These are phyloP conservation scores for Mycena metata DNA, from an alignment of 768 basidiomycete genomes.

Conservation along the genomic window DNA sequence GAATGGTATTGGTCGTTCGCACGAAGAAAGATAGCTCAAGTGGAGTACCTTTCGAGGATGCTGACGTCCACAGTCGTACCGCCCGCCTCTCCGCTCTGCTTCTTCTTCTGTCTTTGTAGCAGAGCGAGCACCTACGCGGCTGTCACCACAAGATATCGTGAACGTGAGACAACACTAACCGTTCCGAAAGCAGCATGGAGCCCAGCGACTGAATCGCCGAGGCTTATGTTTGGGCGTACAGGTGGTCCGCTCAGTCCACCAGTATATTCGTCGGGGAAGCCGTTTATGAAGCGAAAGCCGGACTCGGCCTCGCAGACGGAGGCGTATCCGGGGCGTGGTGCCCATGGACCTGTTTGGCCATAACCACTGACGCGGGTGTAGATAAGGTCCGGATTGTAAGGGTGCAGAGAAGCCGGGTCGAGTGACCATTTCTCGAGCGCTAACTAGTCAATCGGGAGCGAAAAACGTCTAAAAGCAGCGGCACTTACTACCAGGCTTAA, in stretches of 20 bases:
- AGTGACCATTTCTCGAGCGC: slow-evolving; percentile 80
- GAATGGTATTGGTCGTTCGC: not conserved
- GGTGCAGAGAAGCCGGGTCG: slow-evolving; percentile 69
- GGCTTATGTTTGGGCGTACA: slow-evolving; percentile 77
- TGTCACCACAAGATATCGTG: not conserved
- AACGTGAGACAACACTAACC: slow-evolving; percentile 48
- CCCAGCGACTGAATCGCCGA: slow-evolving; percentile 81
- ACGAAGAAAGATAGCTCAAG: not conserved
- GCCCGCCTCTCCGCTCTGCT: slow-evolving; percentile 43
- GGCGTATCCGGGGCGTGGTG: slow-evolving; percentile 76
- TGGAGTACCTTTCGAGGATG: slow-evolving; percentile 73
- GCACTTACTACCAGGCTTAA: slow-evolving; percentile 78
- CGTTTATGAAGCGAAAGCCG: slow-evolving; percentile 81
- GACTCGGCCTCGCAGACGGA: slow-evolving; percentile 84
- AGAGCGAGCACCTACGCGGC: slow-evolving; percentile 69
- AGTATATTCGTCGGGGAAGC: slow-evolving; percentile 67
- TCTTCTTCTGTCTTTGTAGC: slow-evolving; percentile 58
- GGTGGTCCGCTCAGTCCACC: slow-evolving; percentile 71
- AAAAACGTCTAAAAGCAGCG: not conserved
- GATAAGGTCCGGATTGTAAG: slow-evolving; percentile 88
- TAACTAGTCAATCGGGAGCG: slow-evolving; percentile 40
- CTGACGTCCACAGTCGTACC: slow-evolving; percentile 81
- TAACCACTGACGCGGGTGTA: slow-evolving; percentile 90
- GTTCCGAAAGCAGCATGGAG: slow-evolving; percentile 82
- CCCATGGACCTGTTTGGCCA: slow-evolving; percentile 83